Evolutionary conservation across 768 basidiomycete species (phyloP).

Genomic region (Russula lepida): DNA sequence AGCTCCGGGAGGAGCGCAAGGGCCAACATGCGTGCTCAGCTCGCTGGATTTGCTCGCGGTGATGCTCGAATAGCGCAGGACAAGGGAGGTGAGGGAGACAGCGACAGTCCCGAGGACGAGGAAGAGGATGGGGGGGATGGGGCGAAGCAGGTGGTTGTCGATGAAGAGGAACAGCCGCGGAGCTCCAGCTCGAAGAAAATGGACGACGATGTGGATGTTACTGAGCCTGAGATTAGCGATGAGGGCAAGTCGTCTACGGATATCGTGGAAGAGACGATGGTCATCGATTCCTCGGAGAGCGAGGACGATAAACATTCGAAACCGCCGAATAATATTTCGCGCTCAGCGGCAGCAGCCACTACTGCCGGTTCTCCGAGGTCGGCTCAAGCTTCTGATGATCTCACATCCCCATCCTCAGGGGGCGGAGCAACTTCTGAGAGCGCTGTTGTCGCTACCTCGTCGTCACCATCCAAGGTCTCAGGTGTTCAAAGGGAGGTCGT

Average conservation of each 20-base stretch:
- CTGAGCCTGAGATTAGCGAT: neutral
- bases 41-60: slow-evolving; percentile 47
- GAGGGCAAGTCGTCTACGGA: slow-evolving; percentile 2
- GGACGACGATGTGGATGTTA: neutral
- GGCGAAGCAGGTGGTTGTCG: slow-evolving; percentile 20
- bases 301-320: slow-evolving; percentile 10
- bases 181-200: neutral
- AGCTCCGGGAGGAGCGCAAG: slow-evolving; percentile 21
- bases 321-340: neutral
- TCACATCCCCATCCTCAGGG: neutral
- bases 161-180: neutral
- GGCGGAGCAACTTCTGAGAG: neutral
- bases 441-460: neutral
- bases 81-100: slow-evolving; percentile 17
- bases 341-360: neutral
- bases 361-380: neutral
- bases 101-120: slow-evolving; percentile 21
- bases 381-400: neutral
- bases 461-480: neutral
- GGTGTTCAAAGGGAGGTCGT: slow-evolving; percentile 8
- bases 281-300: slow-evolving; percentile 12
- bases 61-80: slow-evolving; percentile 31
- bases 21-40: slow-evolving; percentile 36
- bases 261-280: slow-evolving; percentile 19
- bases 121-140: slow-evolving; percentile 9